Base-by-base conservation (phyloP, 2,329 filamentous ascomycete species). In the Juglanconis sp. region DNA sequence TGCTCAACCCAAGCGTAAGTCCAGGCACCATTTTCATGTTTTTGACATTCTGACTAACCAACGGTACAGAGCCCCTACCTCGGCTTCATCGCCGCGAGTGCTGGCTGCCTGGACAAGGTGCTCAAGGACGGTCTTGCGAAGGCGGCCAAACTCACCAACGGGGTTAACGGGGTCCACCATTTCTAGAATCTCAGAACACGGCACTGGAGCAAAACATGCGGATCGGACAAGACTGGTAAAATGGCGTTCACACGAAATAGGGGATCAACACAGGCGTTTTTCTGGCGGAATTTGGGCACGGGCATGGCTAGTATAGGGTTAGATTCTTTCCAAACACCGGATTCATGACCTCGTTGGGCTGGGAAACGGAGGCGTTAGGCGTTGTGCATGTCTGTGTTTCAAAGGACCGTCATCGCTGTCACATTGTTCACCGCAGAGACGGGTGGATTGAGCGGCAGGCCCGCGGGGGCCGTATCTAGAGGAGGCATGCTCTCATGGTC, bases 61-160 rank as follows among this genome's bases (percentile, higher is more conserved):
- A 8, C 11, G 9, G 4, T 3, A 49, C 42, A 63, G 61, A 60
- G 48, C 30, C 87, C 90, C 1, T 95, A 91, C 75, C 81, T 96
- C 30, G 92, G 92, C 51, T 93, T 96, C 72, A 84, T 96, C 51
- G 92, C 92, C 36, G 90, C 92, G 2, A 86, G 86, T 56, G 84
- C 88, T 2, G 89, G 89, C 13, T 82, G 87, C 69, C 76, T 94
- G 51, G 84, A 80, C 32, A 59, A 71, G 53, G 68, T 79, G 35
- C 69, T 70, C 38, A 67, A 70, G 64, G 67, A 70, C 55, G 60
- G 68, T 30, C 65, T 66, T 55, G 53, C 64, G 44, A 63, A 65
- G 58, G 56, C 63, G 40, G 30, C 47, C 36, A 60, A 57, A 36
- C 50, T 60, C 30, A 53, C 57, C 31, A 64, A 62, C 47, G 62